Conservation (phyloP, 108 stramenopile genomes). For the Schizochytrium sp. region DNA sequence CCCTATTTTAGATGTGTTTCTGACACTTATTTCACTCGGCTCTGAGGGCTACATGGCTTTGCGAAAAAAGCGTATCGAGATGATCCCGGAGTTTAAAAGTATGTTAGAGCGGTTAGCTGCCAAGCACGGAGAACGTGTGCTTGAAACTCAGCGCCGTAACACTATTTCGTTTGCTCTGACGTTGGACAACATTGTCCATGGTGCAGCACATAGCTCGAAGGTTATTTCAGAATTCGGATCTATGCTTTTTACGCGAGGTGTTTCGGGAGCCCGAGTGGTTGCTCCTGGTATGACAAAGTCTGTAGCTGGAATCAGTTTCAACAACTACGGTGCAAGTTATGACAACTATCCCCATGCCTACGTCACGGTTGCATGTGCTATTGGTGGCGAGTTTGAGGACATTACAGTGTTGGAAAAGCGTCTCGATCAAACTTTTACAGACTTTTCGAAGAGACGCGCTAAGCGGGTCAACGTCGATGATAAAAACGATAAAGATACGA, state of each 20-base stretch:
- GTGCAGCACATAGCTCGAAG: slow-evolving; percentile 60
- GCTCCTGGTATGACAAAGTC: slow-evolving; percentile 8
- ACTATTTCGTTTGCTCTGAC: slow-evolving; percentile 96
- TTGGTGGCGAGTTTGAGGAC: slow-evolving; percentile 60
- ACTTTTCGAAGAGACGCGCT: slow-evolving; percentile 26
- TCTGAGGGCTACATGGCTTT: slow-evolving; percentile 68
- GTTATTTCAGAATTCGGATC: slow-evolving; percentile 89
- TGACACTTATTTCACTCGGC: slow-evolving; percentile 95
- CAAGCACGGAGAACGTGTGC: slow-evolving; percentile 85
- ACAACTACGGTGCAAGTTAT: slow-evolving; percentile 58
- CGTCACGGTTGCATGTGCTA: slow-evolving; percentile 65
- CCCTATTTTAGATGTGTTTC: slow-evolving; percentile 94
- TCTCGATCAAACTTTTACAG: slow-evolving; percentile 58
- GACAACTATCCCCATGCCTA: slow-evolving; percentile 58
- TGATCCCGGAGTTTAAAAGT: slow-evolving; percentile 74
- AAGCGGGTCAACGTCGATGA: background rate
- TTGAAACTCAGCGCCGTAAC: slow-evolving; percentile 84
- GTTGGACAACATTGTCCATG: slow-evolving; percentile 66
- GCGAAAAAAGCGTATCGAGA: slow-evolving; percentile 71
- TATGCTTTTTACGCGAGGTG: slow-evolving; percentile 96
- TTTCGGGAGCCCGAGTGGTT: slow-evolving; percentile 86
- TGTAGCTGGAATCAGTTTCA: slow-evolving; percentile 57
- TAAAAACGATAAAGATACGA: too few relatives aligned
- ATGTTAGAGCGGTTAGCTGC: slow-evolving; percentile 79
- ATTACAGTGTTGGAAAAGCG: slow-evolving; percentile 3